Base-by-base conservation (phyloP, 2,329 filamentous ascomycete genomes). In the Akanthomyces lecanii region DNA sequence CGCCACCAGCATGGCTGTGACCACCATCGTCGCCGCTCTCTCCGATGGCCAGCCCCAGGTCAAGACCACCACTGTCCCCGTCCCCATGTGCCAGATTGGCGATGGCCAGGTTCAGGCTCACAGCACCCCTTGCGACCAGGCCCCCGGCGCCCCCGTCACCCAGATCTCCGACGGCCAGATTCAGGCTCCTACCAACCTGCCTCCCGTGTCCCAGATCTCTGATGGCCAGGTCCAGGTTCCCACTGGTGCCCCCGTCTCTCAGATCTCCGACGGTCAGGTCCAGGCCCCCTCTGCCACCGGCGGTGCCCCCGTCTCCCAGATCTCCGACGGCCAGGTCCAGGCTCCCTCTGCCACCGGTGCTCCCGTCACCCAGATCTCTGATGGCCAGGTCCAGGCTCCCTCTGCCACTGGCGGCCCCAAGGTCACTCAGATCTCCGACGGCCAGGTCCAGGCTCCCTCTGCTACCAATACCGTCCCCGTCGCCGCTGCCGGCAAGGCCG, bases 31-130 rank as follows among this genome's bases (percentile, higher is more conserved):
- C 40, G 78, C 79, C n/a, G 77, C 78, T 42, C 68, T 82, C 14
- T 61, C 69, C n/a, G 80, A 83, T 63, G 81, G 81, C 48, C 81
- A 82, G 71, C 77, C 79, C 33, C 79, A 82, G 72, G 79, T 79
- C 23, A 69, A 79, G 62, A 78, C 79, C 33, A 80, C 79, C 8
- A 68, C 66, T 1, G 66, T 75, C 10, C 69, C 73, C 11, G 67
- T 80, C 2, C 74, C 76, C 11, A 69, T 81, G 54, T 80, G 77
- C 72, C 76, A 79, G 71, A 67, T 65, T 40, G 52, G 61, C 28
- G 66, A 67, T 45, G 65, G 64, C 5, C 63, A 63, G 58, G 50
- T 60, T 30, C 63, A 65, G 54, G 64, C 53, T 45, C 50, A 59
- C 56, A 56, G 51, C 23, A 62, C 51, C 1, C 67, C 75, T 33